Conservation (phyloP, 257 asterid genomes). For the Coffea eugenioides region DNA sequence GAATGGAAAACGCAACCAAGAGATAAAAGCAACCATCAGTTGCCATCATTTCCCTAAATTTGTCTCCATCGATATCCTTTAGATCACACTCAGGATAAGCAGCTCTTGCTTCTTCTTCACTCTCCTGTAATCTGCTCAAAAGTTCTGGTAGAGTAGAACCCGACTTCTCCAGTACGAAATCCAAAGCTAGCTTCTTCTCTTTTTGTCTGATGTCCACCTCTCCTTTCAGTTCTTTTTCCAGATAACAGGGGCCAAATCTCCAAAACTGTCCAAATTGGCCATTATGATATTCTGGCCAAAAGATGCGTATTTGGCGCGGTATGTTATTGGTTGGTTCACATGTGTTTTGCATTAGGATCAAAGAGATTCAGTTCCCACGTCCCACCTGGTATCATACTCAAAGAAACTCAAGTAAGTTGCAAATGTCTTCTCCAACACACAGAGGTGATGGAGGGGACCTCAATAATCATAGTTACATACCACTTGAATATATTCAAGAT, state of each 20-base stretch:
- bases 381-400: too few species aligned
- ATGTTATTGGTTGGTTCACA: background rate
- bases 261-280: background rate
- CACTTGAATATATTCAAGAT: too few species aligned
- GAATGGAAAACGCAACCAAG: background rate
- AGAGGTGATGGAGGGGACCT: too few species aligned
- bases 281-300: background rate
- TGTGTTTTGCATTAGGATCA: background rate
- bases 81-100: background rate
- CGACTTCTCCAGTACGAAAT: background rate
- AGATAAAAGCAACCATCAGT: constrained; percentile 12
- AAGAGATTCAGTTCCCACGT: too few species aligned
- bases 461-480: too few species aligned
- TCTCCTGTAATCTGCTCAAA: background rate
- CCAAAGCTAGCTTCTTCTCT: background rate
- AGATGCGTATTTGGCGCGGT: background rate
- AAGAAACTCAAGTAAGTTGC: too few species aligned
- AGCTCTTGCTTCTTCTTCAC: too few species aligned
- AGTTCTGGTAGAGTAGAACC: background rate
- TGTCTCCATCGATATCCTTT: background rate
- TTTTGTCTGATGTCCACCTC: background rate
- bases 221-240: background rate
- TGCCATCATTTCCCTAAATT: constrained; percentile 10
- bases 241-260: background rate
- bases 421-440: too few species aligned